These are phyloP conservation scores for Phlebiopsis flavidoalba DNA, from an alignment of 768 basidiomycete species.

Conservation along the genomic window DNA sequence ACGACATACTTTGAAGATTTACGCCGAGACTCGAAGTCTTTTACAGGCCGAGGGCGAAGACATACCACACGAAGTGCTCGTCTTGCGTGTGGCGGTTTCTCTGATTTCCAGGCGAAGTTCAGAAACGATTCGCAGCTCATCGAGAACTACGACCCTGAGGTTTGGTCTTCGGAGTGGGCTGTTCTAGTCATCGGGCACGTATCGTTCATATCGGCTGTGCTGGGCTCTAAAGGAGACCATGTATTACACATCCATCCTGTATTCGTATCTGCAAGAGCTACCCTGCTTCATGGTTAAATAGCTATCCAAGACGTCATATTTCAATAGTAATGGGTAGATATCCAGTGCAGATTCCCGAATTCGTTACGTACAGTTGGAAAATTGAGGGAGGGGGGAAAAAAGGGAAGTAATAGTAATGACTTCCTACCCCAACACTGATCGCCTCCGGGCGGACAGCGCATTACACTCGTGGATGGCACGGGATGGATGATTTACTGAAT, in stretches of 20 bases:
- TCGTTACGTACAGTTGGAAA: too few relatives aligned
- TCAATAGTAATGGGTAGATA: too few relatives aligned
- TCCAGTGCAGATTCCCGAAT: too few relatives aligned
- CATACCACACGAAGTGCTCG: slow-evolving; percentile 50
- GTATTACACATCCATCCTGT: neutral
- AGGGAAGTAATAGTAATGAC: too few relatives aligned
- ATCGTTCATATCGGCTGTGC: neutral
- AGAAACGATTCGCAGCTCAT: slow-evolving; percentile 70
- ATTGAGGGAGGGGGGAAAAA: too few relatives aligned
- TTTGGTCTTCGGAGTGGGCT: slow-evolving; percentile 49
- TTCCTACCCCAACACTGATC: too few relatives aligned
- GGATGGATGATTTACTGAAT: too few relatives aligned
- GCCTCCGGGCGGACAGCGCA: too few relatives aligned
- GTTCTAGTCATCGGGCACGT: neutral
- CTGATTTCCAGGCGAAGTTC: slow-evolving; percentile 62
- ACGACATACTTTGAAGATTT: slow-evolving; percentile 41
- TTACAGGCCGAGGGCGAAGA: slow-evolving; percentile 36
- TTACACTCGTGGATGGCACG: too few relatives aligned
- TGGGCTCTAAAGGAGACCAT: neutral
- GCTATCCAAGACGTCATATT: too few relatives aligned
- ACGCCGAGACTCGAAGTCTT: slow-evolving; percentile 55
- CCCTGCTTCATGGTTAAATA: too few relatives aligned
- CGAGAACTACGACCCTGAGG: slow-evolving; percentile 69
- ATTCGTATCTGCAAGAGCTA: neutral
- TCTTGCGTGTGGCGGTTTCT: slow-evolving; percentile 72